Conservation (phyloP, 257 asterid species). For the Nicotiana otophora region DNA sequence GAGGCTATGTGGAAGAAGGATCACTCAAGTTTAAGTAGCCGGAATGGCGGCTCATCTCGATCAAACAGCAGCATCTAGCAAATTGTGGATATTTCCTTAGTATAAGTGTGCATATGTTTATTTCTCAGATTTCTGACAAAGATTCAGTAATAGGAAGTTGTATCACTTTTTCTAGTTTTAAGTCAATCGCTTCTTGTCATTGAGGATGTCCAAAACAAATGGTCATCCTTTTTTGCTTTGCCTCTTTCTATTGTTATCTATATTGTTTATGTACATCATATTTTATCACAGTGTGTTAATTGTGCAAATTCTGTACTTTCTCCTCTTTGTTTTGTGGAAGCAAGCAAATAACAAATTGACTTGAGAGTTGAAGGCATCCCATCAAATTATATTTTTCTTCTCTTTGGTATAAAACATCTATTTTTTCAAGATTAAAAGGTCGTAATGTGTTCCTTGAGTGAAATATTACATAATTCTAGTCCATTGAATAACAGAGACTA, state of each 20-base stretch:
- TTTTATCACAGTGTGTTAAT: not conserved
- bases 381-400: not conserved
- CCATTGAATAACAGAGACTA: no score
- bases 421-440: no score
- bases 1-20: conserved; percentile 56
- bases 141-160: not conserved
- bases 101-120: not conserved
- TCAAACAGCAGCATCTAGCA: conserved; percentile 30
- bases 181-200: not conserved
- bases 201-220: conserved; percentile 4
- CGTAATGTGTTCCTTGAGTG: no score
- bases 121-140: not conserved
- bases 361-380: not conserved
- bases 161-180: not conserved
- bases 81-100: not conserved
- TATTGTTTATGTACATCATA: not conserved
- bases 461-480: no score
- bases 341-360: not conserved
- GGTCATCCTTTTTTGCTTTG: not conserved
- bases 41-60: conserved; percentile 34
- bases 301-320: not conserved
- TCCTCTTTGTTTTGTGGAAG: not conserved
- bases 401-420: not conserved
- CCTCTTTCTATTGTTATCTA: not conserved
- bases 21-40: conserved; percentile 27